A percentile compares a stretch with the other conserved stretches of the same genome.
phyloP scores from a whole-genome alignment of 768 basidiomycete genomes.

The Phaeotremella fagi region DNA sequence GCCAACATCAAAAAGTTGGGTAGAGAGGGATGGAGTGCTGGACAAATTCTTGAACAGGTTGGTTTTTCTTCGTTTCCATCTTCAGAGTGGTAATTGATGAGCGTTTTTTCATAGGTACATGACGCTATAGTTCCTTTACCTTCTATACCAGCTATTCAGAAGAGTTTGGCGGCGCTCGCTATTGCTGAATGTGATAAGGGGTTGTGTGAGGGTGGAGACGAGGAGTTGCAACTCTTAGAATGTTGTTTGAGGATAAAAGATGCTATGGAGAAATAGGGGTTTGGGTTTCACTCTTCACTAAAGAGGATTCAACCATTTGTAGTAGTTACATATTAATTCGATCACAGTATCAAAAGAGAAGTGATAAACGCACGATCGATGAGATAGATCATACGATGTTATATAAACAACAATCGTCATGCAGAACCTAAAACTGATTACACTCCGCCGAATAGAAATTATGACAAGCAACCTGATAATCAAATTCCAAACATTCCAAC shows the following conservation, averaged over 20 bases:
- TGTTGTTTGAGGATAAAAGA: slow-evolving; percentile 75
- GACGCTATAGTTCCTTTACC: slow-evolving; percentile 82
- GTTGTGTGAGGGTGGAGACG: slow-evolving; percentile 91
- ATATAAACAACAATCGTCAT: too few species aligned
- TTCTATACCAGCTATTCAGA: slow-evolving; percentile 70
- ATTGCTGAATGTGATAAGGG: slow-evolving; percentile 96
- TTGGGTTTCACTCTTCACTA: too few species aligned
- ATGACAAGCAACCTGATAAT: too few species aligned
- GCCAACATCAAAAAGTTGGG: slow-evolving; percentile 68
- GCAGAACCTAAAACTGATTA: too few species aligned
- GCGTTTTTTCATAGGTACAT: slow-evolving; percentile 61
- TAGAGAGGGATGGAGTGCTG: slow-evolving; percentile 86
- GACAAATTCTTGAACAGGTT: slow-evolving; percentile 84
- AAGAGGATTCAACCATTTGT: too few species aligned
- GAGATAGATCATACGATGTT: too few species aligned
- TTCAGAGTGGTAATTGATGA: not conserved
- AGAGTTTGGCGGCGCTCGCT: slow-evolving; percentile 70
- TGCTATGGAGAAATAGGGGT: slow-evolving; percentile 39
- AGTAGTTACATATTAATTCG: too few species aligned
- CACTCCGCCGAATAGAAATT: too few species aligned
- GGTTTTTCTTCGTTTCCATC: slow-evolving; percentile 22
- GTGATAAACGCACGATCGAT: too few species aligned
- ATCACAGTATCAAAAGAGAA: too few species aligned
- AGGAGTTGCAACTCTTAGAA: slow-evolving; percentile 90
- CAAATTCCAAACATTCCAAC: too few species aligned